These are phyloP conservation scores for Alternaria viburni DNA, from an alignment of 2,329 filamentous ascomycete genomes.

Conservation along the genomic window DNA sequence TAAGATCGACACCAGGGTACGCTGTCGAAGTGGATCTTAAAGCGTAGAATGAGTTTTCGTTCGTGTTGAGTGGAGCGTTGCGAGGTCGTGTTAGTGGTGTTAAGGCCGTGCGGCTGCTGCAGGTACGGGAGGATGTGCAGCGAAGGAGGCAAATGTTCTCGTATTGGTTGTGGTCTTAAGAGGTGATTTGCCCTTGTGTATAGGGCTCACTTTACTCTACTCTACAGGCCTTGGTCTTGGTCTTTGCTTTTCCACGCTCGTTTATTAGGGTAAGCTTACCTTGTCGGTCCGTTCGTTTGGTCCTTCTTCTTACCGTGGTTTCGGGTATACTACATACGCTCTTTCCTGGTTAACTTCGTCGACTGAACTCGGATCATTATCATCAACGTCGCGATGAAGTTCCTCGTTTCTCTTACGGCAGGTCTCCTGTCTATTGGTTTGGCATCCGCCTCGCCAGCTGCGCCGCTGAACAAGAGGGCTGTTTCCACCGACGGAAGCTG, in stretches of 20 bases:
- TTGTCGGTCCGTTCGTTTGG: not conserved
- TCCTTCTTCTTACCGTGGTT: not conserved
- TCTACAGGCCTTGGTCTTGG: not conserved
- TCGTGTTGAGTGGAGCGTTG: constrained; percentile 2
- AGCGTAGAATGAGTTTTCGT: constrained; percentile 9
- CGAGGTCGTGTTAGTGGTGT: no score
- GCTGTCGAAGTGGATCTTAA: not conserved
- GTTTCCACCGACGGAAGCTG: constrained; percentile 52
- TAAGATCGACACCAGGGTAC: constrained; percentile 9
- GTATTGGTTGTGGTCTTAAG: constrained; percentile 7
- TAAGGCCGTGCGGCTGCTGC: constrained; percentile 7
- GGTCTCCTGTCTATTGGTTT: constrained; percentile 27
- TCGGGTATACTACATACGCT: not conserved
- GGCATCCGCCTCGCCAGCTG: constrained; percentile 17
- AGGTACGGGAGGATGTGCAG: constrained; percentile 9
- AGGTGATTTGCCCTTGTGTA: not conserved
- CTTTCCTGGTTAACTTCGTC: not conserved
- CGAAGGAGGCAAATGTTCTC: not conserved
- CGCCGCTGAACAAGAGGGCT: constrained; percentile 25
- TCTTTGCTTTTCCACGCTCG: not conserved
- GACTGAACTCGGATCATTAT: not conserved
- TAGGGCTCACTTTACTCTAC: not conserved
- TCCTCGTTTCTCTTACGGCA: constrained; percentile 24
- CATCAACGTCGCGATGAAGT: constrained; percentile 19
- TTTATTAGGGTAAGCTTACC: not conserved